These are phyloP conservation scores for Quercus dentata DNA, from an alignment of 306 rosid genomes.

Conservation along the genomic window DNA sequence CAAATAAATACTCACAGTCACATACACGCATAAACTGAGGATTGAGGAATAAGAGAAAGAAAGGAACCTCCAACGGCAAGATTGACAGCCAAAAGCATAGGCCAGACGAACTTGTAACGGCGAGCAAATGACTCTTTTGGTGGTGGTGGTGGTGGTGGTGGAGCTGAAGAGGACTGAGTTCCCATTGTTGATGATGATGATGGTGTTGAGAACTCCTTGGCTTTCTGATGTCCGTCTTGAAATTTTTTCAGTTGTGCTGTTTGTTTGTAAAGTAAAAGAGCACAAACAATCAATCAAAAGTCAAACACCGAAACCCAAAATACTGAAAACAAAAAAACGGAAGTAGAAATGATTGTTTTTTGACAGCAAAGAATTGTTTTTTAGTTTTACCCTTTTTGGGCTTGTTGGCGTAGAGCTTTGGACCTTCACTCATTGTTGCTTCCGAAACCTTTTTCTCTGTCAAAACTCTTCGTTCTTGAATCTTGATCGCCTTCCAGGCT, in stretches of 20 bases:
- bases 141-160: conserved; percentile 33
- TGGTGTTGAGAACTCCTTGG: conserved; percentile 38
- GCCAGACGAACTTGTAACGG: conserved; percentile 84
- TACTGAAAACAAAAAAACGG: not conserved
- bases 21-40: not conserved
- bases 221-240: conserved; percentile 47
- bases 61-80: conserved; percentile 80
- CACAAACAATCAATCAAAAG: not conserved
- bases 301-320: conserved; percentile 10
- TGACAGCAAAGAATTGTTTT: too few relatives aligned
- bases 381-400: conserved; percentile 62
- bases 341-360: too few relatives aligned
- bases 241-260: conserved; percentile 62
- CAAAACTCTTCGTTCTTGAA: not conserved
- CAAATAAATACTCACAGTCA: not conserved
- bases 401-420: conserved; percentile 63
- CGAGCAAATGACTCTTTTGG: conserved; percentile 65
- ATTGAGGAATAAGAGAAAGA: conserved; percentile 3
- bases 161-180: conserved; percentile 33
- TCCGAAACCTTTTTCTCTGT: not conserved
- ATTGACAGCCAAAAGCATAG: conserved; percentile 79
- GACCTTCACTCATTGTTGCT: conserved; percentile 53
- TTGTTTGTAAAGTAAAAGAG: not conserved
- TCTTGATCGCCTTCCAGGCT: too few relatives aligned
- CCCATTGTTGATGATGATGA: conserved; percentile 38